Percentiles rank a stretch among this genome's conserved stretches.
These are phyloP conservation scores for Penicillium parvum DNA, from an alignment of 495 filamentous ascomycete genomes.

Conservation along the genomic window DNA sequence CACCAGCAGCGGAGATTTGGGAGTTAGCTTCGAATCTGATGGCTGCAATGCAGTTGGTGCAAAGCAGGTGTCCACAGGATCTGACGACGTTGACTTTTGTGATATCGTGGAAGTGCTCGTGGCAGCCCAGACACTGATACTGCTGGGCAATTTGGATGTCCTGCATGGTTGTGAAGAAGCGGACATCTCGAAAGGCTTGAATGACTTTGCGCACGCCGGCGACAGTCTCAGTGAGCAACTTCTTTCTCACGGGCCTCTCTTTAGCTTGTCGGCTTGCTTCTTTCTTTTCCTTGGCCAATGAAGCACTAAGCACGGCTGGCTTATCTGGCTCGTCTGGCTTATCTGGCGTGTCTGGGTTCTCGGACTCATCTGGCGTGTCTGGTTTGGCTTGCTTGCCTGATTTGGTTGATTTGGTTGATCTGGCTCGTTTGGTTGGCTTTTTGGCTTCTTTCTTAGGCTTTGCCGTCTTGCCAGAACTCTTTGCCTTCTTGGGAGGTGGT, in stretches of 20 bases:
- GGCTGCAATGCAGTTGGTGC: not conserved
- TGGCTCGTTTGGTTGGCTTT: too few relatives aligned
- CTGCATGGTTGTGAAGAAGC: slow-evolving; percentile 26
- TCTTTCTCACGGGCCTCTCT: slow-evolving; percentile 6
- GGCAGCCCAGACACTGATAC: slow-evolving; percentile 29
- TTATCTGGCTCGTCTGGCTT: too few relatives aligned
- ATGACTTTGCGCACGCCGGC: slow-evolving; percentile 14
- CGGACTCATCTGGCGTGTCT: too few relatives aligned
- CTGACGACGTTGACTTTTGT: not conserved
- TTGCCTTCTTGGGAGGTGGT: too few relatives aligned
- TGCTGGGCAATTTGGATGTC: slow-evolving; percentile 19
- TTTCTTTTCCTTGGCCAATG: too few relatives aligned
- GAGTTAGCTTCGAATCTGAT: not conserved
- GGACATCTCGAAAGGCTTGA: slow-evolving; percentile 27
- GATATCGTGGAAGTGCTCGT: not conserved
- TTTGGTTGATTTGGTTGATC: too few relatives aligned
- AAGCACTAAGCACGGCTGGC: too few relatives aligned
- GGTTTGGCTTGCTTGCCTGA: too few relatives aligned
- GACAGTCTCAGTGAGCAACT: not conserved
- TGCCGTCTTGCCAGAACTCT: too few relatives aligned
- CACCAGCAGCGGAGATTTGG: not conserved
- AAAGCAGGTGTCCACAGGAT: not conserved
- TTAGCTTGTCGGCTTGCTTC: not conserved
- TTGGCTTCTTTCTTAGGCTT: too few relatives aligned
- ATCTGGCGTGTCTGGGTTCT: too few relatives aligned